These are phyloP conservation scores for Aspergillus bombycis DNA, from an alignment of 2,329 filamentous ascomycete species.

Conservation along the genomic window DNA sequence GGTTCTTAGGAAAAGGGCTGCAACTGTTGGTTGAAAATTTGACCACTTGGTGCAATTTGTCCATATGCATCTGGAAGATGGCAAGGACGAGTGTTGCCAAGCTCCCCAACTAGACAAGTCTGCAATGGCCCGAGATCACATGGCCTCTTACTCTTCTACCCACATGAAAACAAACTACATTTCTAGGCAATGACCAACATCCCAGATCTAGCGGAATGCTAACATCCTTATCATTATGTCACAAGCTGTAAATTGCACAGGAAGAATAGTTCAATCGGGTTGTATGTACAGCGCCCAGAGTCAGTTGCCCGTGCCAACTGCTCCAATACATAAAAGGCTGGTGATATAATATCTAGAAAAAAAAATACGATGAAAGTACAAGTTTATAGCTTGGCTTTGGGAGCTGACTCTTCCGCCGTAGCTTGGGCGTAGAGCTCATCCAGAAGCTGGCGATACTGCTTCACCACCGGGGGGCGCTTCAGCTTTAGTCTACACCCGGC, in stretches of 20 bases:
- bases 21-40: background rate
- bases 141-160: background rate
- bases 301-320: background rate
- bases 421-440: constrained; percentile 65
- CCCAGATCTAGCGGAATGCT: background rate
- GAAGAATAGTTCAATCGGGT: background rate
- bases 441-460: constrained; percentile 60
- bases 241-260: background rate
- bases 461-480: constrained; percentile 69
- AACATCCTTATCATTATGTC: background rate
- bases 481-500: constrained; percentile 62
- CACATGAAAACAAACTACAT: background rate
- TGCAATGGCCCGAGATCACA: background rate
- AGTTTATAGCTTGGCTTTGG: constrained; percentile 41
- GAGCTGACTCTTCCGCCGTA: constrained; percentile 39
- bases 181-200: background rate
- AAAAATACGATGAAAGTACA: background rate
- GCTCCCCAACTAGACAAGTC: background rate
- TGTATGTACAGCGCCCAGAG: constrained; percentile 9
- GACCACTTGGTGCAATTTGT: background rate
- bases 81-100: background rate
- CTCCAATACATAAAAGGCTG: background rate
- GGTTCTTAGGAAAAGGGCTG: background rate
- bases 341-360: background rate
- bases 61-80: background rate